Conservation (phyloP, 176 grass and related monocot genomes). For the Pontederia crassipes region DNA sequence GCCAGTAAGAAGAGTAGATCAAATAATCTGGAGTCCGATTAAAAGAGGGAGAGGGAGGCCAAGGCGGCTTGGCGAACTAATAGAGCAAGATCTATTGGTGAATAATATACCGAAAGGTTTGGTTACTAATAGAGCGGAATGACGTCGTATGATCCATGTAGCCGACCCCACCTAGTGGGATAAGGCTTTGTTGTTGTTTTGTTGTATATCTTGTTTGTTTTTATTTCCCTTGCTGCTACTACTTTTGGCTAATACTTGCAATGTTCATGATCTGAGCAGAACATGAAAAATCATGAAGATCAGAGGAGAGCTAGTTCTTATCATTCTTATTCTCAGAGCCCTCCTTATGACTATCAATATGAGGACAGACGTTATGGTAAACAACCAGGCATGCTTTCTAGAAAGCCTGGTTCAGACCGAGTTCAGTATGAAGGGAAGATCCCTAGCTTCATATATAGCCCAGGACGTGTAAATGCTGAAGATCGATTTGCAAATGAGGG, state of each 20-base stretch:
- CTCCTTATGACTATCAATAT: constrained; percentile 94
- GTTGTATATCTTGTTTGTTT: background rate
- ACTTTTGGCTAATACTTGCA: background rate
- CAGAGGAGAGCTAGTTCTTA: constrained; percentile 69
- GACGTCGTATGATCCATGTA: no score
- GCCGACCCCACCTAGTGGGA: no score
- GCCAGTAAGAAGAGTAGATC: no score
- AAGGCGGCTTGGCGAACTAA: no score
- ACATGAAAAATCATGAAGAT: constrained; percentile 54
- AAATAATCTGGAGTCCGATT: no score
- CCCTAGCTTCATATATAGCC: constrained; percentile 53
- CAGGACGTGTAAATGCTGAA: constrained; percentile 48
- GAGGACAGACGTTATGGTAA: constrained; percentile 95
- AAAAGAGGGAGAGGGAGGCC: no score
- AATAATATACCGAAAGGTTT: no score
- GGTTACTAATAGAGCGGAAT: no score
- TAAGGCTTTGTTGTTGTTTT: no score
- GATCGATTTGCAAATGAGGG: constrained; percentile 82
- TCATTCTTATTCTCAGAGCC: constrained; percentile 97
- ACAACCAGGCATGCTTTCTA: constrained; percentile 44
- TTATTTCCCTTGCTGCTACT: background rate
- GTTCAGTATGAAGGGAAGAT: constrained; percentile 62
- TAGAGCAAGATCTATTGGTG: no score
- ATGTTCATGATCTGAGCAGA: constrained; percentile 31
- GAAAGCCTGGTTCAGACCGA: constrained; percentile 59